Conservation (phyloP, 164 flowering plant species). For the Sedum album region DNA sequence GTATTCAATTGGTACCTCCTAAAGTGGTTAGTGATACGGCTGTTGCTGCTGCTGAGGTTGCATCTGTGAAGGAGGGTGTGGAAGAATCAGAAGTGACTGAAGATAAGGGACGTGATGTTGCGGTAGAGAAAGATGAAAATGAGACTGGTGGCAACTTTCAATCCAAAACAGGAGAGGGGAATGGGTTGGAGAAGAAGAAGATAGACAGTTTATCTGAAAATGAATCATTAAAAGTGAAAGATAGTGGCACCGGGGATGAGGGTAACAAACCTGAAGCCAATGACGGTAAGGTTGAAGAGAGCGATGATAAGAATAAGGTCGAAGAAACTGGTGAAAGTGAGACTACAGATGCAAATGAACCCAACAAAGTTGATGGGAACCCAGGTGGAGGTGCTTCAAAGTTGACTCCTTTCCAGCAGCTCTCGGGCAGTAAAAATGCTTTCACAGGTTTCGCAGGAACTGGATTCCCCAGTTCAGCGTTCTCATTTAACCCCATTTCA, state of each 20-base stretch:
- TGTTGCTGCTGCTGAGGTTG: slow-evolving; percentile 13
- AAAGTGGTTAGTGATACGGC: slow-evolving; percentile 15
- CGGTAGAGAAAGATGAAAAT: slow-evolving; percentile 8
- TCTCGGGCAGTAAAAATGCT: slow-evolving; percentile 83
- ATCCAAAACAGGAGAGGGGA: slow-evolving; percentile 7
- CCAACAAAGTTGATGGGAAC: slow-evolving; percentile 18
- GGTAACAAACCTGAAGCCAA: slow-evolving; percentile 11
- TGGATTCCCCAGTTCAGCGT: slow-evolving; percentile 67
- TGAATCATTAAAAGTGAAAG: slow-evolving; percentile 20
- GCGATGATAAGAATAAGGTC: slow-evolving; percentile 13
- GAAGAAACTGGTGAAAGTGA: slow-evolving; percentile 12
- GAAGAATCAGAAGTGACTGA: slow-evolving; percentile 17
- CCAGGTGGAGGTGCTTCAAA: slow-evolving; percentile 26
- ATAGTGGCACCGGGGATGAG: slow-evolving; percentile 9
- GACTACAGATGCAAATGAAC: slow-evolving; percentile 14
- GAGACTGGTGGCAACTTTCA: neutral
- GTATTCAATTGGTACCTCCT: slow-evolving; percentile 48
- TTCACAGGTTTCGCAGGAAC: slow-evolving; percentile 84
- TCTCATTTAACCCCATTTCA: slow-evolving; percentile 60
- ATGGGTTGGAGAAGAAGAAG: slow-evolving; percentile 20
- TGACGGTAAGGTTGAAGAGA: too few relatives aligned
- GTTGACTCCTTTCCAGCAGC: slow-evolving; percentile 70
- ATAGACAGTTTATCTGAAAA: slow-evolving; percentile 18
- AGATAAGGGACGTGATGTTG: slow-evolving; percentile 2
- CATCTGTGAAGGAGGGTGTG: slow-evolving; percentile 18